Percentiles rank a stretch among this genome's conserved stretches.
phyloP scores from a whole-genome alignment of 768 basidiomycete genomes.

The Lentinula aciculospora region DNA sequence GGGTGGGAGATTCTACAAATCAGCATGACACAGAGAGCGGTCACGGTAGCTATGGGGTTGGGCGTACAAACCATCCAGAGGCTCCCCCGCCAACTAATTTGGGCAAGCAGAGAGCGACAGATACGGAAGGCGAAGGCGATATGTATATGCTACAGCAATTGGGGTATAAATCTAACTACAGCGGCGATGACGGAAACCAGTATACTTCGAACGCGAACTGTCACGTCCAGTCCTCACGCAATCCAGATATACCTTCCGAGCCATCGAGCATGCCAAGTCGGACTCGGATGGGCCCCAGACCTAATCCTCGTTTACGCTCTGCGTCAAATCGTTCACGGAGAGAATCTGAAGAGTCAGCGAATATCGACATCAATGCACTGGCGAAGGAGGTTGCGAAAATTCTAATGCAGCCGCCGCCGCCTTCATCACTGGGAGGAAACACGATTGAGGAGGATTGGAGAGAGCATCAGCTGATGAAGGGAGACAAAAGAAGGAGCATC shows the following conservation, averaged over 20 bases:
- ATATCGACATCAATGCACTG: conserved; percentile 18
- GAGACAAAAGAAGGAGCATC: neutral
- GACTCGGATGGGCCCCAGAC: neutral
- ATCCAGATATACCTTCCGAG: neutral
- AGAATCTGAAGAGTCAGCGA: neutral
- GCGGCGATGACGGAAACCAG: neutral
- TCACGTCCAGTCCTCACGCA: neutral
- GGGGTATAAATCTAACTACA: neutral
- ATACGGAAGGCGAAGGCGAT: neutral
- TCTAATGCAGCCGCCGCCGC: conserved; percentile 13
- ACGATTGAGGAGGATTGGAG: neutral
- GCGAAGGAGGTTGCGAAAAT: conserved; percentile 24
- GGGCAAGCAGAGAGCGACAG: neutral
- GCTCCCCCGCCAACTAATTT: neutral
- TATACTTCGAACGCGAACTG: neutral
- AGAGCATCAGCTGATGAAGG: neutral
- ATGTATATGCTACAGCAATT: neutral
- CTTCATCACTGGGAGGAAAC: neutral
- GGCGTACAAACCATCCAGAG: neutral
- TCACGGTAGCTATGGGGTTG: neutral
- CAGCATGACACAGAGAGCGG: neutral
- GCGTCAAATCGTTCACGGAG: neutral
- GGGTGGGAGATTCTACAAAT: neutral
- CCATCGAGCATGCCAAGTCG: neutral
- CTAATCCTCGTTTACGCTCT: neutral